Evolutionary conservation across 192 early-diverging fungal genomes (phyloP), one percentile per base, ranked within the genome.

Genomic region (Backusella morwellensis): DNA sequence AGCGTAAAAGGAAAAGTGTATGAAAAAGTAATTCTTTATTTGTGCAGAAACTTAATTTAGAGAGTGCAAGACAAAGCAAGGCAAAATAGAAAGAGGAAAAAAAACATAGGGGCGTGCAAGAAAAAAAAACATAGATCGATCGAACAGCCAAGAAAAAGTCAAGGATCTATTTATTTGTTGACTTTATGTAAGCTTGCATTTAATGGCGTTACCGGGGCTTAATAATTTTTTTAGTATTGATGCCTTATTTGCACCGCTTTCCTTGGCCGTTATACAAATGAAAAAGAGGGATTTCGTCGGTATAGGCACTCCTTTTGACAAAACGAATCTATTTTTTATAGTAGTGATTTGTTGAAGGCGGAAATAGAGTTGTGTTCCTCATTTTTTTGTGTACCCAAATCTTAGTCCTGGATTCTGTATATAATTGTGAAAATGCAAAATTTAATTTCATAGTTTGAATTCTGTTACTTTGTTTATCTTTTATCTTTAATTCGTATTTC

Each of bases 81-180:
- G 56, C 23, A 23, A 63, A 56, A 56, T 21, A 56, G 19, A 56
- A 56, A 32, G 32, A 32, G 32, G 32, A 32, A 56, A 17, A 42
- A 50, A 50, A 50, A 50, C 17, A 9, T 23, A 56, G n/a, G 54
- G 21, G 54, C 17, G 52, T 56, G 54, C 21, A 59, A 26, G 56
- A 59, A 59, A 26, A 59, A 56, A 59, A 59, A 50, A 50, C 15
- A 59, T 59, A 59, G 56, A 59, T 59, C 56, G 56, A 59, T 59
- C 56, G 56, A 59, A 26, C 21, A 59, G 56, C 23, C 56, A 59
- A 12, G 56, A 59, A 12, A 59, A 63, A 63, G 3, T 63, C 21
- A 9, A 26, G 11, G 21, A 12, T 29, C 19, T 56, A 21, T 56
- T 7, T 56, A 56, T 56, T 56, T 56, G 52, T 56, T 56, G 0